Base-by-base conservation (phyloP, 805 yeast genomes). In the Teunomyces barrocoloradensis region DNA sequence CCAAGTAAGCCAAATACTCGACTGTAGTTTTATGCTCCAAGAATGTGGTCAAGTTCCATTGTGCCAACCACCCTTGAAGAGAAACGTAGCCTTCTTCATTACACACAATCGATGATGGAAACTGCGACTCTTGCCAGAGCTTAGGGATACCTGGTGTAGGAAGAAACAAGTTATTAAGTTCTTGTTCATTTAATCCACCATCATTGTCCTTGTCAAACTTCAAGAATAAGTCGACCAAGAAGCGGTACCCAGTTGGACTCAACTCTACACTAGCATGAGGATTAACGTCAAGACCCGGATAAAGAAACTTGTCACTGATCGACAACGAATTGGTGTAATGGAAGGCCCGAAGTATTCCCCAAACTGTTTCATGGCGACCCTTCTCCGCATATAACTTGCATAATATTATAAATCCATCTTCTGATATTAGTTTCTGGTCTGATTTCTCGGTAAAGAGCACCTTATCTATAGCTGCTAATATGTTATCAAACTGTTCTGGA, bases 61-160 rank as follows among this genome's bases (percentile, higher is more conserved):
- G 98, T 0, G 99, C 99, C 33, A 94, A 69, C 99, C 99, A 94
- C 2, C 99, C 99, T 68, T 95, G 99, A 23, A 94, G 66, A 0
- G 98, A 89, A 3, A 94, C 90, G 61, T 82, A 79, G 0, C 96
- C 97, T 52, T 83, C 84, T 53, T 90, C 97, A 61, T 90, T 91
- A 45, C 96, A 80, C 1, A 92, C 96, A 9, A 96, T 88, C 1
- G 96, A 81, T 21, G 78, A 73, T 0, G 99, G 99, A 60, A 94
- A 94, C 53, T 84, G 84, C 0, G 88, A 78, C 11, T 87, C 90
- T 32, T 76, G 74, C 99, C 99, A 94, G 6, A 87, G 71, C 47
- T 75, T 75, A 0, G 99, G 99, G 1, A 90, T 75, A 0, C 97
- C 98, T 0, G 99, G 97, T 0, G 98, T 92, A 0, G 97, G 95